Percentiles rank a stretch among this genome's conserved stretches.
phyloP scores from a whole-genome alignment of 371 early-diverging fungal genomes.

The Mortierella sp. region DNA sequence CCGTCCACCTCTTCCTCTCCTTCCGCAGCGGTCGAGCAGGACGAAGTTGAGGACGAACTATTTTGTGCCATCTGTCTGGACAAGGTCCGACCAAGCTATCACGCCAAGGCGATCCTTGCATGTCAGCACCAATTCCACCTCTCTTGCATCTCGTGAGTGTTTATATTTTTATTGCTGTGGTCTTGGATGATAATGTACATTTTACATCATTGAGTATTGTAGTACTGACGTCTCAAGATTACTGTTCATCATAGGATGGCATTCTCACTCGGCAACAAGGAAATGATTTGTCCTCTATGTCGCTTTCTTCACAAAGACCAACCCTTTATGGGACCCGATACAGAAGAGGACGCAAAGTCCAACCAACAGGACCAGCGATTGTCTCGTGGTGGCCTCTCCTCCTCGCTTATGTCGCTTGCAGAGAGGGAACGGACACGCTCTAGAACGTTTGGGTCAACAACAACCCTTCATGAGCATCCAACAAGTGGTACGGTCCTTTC shows the following conservation, averaged over 20 bases:
- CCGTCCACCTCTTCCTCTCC: too few species aligned
- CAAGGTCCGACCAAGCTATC: constrained; percentile 18
- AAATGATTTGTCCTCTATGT: constrained; percentile 46
- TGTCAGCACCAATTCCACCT: constrained; percentile 45
- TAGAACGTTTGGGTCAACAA: neutral
- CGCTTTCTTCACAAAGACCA: constrained; percentile 45
- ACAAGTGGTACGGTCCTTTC: constrained; percentile 45
- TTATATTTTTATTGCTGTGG: too few species aligned
- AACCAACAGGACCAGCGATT: constrained; percentile 26
- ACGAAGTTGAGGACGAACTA: neutral
- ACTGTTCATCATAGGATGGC: constrained; percentile 27
- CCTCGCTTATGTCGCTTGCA: too few species aligned
- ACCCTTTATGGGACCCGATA: constrained; percentile 31
- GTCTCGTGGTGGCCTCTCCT: neutral
- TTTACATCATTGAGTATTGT: too few species aligned
- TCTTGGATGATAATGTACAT: too few species aligned
- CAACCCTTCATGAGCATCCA: constrained; percentile 35
- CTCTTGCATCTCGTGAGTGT: constrained; percentile 49
- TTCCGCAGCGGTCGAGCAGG: too few species aligned
- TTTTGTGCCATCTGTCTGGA: constrained; percentile 46
- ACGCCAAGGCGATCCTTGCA: constrained; percentile 39
- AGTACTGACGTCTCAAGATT: neutral
- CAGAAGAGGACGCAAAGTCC: constrained; percentile 22
- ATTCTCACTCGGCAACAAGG: constrained; percentile 31
- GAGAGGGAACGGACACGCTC: neutral